Conservation (phyloP, 805 yeast genomes). For the Metahyphopichia silvanorum region DNA sequence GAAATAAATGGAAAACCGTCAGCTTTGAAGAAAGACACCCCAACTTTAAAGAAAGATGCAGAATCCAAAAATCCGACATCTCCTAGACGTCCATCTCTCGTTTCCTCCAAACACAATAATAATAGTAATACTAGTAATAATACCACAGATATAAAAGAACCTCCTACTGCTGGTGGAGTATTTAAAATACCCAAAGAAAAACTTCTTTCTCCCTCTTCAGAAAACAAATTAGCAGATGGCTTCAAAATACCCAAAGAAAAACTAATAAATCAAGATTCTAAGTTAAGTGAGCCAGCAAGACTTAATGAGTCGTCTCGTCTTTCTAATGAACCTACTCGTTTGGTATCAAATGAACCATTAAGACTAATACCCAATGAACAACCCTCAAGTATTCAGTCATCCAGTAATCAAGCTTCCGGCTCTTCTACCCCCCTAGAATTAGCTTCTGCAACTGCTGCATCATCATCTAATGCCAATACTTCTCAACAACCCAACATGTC, state of each 20-base stretch:
- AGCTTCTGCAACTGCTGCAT: background rate
- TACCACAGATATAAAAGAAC: background rate
- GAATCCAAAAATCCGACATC: too few relatives aligned
- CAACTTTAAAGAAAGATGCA: too few relatives aligned
- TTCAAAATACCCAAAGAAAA: too few relatives aligned
- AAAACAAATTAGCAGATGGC: background rate
- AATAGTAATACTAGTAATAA: too few relatives aligned
- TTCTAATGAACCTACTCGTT: background rate
- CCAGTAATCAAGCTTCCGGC: background rate
- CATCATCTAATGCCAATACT: background rate
- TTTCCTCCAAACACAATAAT: too few relatives aligned
- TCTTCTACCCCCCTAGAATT: background rate
- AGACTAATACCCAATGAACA: too few relatives aligned
- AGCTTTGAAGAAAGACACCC: too few relatives aligned
- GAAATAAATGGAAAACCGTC: too few relatives aligned
- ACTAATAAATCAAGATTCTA: too few relatives aligned
- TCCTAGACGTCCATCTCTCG: too few relatives aligned
- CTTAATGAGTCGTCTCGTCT: background rate
- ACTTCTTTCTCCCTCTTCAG: background rate
- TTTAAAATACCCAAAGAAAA: slow-evolving; percentile 2
- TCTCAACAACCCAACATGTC: background rate
- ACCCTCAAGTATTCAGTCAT: background rate
- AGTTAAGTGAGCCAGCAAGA: too few relatives aligned
- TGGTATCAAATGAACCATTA: background rate
- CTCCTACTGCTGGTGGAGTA: background rate